Evolutionary conservation across 129 eudicot species (phyloP), one percentile per base, ranked within the genome.

Genomic region (Silybum marianum): DNA sequence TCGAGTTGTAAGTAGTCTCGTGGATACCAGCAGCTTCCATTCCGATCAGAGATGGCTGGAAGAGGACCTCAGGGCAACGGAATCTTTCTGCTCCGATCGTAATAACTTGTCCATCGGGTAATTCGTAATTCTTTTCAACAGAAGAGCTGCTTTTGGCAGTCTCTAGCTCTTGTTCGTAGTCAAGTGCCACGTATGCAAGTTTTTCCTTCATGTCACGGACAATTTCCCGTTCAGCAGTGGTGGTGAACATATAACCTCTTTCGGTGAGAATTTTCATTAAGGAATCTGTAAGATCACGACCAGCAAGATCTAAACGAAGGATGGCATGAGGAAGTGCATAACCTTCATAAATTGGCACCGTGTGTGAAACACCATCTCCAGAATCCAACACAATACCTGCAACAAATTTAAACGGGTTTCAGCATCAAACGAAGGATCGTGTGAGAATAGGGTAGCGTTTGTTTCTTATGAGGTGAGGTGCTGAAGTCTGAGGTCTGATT

Each of bases 171-270:
- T 88, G 91, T 79, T 88, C 91, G 19, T 74, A 88, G 85, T 88
- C 91, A 1, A 88, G 85, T n/a, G 90, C 91, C 13, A 88, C 87
- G 30, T 88, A 88, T 8, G 91, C 91, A 48, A 88, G 88, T 74
- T 88, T 88, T 65, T 88, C 91, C 85, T 88, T 88, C 71, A 88
- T 79, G 74, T 88, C 91, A 82, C 91, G 91, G 12, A 88, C 91
- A 88, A 88, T 88, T 85, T 88, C 91, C 87, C 91, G 89, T 54
- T 88, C 91, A 5, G 89, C 91, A 12, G 89, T 82, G 81, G 91
- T 88, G 84, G 91, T 88, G 84, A 88, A 88, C 89, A 88, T 88
- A 81, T 88, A 88, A 71, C 91, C 91, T 83, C 91, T 88, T 63
- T 88, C 89, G 2, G 89, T 88, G 36, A 88, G 83, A 62, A 88